Percentiles rank a stretch among this genome's conserved stretches.
Conservation (phyloP, 805 yeast genomes). For the Candida ficus region DNA sequence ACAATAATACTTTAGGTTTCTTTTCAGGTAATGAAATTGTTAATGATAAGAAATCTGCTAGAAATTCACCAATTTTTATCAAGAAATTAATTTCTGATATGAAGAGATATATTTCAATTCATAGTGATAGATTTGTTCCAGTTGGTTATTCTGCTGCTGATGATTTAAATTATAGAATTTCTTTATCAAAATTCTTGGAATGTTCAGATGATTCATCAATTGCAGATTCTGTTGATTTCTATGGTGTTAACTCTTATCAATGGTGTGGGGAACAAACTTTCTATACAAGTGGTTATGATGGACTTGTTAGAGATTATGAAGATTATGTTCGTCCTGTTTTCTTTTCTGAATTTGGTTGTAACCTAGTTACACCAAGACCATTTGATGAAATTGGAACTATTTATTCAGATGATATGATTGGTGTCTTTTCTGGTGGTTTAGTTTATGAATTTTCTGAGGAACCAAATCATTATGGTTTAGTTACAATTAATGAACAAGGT, state of each 20-base stretch:
- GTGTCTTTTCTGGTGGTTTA: conserved; percentile 81
- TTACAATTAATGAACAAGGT: conserved; percentile 43
- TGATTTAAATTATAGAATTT: conserved; percentile 68
- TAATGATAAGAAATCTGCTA: conserved; percentile 70
- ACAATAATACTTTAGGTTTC: conserved; percentile 85
- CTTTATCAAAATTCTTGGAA: conserved; percentile 75
- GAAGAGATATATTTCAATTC: conserved; percentile 57
- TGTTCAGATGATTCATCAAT: conserved; percentile 50
- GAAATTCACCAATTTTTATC: conserved; percentile 65
- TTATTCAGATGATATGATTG: conserved; percentile 67
- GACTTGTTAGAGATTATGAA: conserved; percentile 65
- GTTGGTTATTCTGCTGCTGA: conserved; percentile 98
- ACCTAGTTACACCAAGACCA: conserved; percentile 67
- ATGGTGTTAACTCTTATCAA: conserved; percentile 90
- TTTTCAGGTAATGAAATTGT: conserved; percentile 91
- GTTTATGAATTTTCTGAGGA: conserved; percentile 89
- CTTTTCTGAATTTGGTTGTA: conserved; percentile 91
- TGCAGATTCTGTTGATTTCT: conserved; percentile 68
- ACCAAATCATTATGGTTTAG: conserved; percentile 77
- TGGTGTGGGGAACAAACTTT: conserved; percentile 96
- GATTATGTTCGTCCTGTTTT: conserved; percentile 73
- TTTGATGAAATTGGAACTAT: conserved; percentile 74
- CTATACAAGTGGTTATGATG: conserved; percentile 67
- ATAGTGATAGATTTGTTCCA: conserved; percentile 67
- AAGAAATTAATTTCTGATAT: conserved; percentile 79